These are phyloP conservation scores for Metschnikowia lochheadii DNA, from an alignment of 805 yeast species.

Conservation along the genomic window DNA sequence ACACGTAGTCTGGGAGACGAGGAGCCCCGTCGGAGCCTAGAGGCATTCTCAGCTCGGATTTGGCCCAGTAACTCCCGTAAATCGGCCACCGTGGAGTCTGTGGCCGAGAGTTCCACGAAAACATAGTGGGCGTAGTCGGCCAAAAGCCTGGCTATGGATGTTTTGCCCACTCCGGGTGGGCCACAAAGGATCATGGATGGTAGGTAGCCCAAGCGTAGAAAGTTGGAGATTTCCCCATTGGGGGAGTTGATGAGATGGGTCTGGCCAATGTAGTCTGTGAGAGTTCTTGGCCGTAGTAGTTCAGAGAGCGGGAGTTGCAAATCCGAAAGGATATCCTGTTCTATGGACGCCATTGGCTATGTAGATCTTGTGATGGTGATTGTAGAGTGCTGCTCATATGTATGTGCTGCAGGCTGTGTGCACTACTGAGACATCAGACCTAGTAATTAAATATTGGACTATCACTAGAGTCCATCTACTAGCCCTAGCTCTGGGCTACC, in stretches of 20 bases:
- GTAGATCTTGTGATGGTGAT: neutral
- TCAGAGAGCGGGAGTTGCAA: slow-evolving; percentile 60
- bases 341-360: neutral
- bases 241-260: slow-evolving; percentile 60
- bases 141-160: slow-evolving; percentile 72
- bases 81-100: slow-evolving; percentile 64
- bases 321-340: neutral
- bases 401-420: neutral
- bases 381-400: neutral
- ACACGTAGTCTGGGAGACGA: slow-evolving; percentile 15
- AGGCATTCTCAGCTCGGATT: slow-evolving; percentile 42
- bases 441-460: too few species aligned
- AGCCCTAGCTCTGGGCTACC: too few species aligned
- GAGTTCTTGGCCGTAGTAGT: slow-evolving; percentile 67
- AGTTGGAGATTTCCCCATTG: slow-evolving; percentile 59
- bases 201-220: slow-evolving; percentile 56
- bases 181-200: slow-evolving; percentile 94
- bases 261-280: slow-evolving; percentile 82
- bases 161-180: slow-evolving; percentile 94
- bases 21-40: slow-evolving; percentile 27
- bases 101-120: slow-evolving; percentile 82
- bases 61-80: slow-evolving; percentile 55
- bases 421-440: neutral
- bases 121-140: slow-evolving; percentile 51
- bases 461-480: too few species aligned